Conservation (phyloP, 2,329 filamentous ascomycete species). For the Nannizzia gypsea region DNA sequence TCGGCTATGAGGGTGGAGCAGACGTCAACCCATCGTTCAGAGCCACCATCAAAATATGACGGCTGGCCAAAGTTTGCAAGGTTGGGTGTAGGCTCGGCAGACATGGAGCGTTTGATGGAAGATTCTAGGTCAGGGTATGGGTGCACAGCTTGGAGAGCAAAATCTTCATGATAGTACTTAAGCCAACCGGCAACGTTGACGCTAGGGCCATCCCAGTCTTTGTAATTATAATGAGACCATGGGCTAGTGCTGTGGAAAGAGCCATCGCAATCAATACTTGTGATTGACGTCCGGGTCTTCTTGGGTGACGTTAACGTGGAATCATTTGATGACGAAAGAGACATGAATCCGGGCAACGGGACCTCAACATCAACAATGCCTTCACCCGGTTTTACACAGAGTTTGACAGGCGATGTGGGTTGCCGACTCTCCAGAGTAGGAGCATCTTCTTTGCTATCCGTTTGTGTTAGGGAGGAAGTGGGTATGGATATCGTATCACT, state of each 20-base stretch:
- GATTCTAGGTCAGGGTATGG: conserved; percentile 42
- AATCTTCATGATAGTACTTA: conserved; percentile 47
- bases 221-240: conserved; percentile 23
- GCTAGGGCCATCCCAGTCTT: conserved; percentile 36
- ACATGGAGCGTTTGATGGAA: conserved; percentile 47
- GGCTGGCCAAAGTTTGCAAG: conserved; percentile 22
- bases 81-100: conserved; percentile 38
- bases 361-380: conserved; percentile 51
- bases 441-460: neutral
- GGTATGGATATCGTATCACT: conserved; percentile 4
- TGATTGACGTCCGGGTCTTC: conserved; percentile 37
- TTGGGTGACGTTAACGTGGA: conserved; percentile 35
- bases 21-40: conserved; percentile 44
- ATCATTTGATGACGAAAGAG: conserved; percentile 35
- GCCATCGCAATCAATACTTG: conserved; percentile 41
- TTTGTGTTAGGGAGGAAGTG: neutral
- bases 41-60: conserved; percentile 22
- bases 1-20: conserved; percentile 48
- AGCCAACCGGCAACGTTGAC: conserved; percentile 48
- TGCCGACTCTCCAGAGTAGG: conserved; percentile 3
- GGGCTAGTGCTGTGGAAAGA: conserved; percentile 30
- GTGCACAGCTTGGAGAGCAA: conserved; percentile 46
- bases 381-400: conserved; percentile 43
- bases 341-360: conserved; percentile 42
- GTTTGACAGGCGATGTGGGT: conserved; percentile 38